Conservation (phyloP, 495 filamentous ascomycete genomes). For the Rhypophila decipiens region DNA sequence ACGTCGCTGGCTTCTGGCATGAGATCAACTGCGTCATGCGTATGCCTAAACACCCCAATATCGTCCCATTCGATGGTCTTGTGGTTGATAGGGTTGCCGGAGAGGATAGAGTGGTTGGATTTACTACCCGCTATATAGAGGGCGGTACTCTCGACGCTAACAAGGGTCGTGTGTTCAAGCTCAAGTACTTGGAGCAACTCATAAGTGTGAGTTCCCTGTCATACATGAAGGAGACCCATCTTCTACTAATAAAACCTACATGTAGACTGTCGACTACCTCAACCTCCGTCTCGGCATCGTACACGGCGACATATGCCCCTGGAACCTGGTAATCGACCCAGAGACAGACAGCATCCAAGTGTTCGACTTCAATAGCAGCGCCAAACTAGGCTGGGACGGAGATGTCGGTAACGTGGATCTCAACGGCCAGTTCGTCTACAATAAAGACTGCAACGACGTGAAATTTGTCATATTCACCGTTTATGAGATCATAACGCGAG, state of each 20-base stretch:
- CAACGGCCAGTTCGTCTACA: conserved; percentile 2
- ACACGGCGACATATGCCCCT: conserved; percentile 2
- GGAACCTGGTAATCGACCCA: conserved; percentile 10
- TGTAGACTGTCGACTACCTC: conserved; percentile 10
- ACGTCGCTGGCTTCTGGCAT: conserved; percentile 20
- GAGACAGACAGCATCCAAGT: conserved; percentile 3
- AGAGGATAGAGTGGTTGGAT: conserved; percentile 4
- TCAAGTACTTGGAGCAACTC: conserved; percentile 9
- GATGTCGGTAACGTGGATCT: conserved; percentile 6
- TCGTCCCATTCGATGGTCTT: conserved; percentile 29
- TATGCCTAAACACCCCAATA: conserved; percentile 30
- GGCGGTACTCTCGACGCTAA: conserved; percentile 6
- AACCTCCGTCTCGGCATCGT: conserved; percentile 8
- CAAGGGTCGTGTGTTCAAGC: conserved; percentile 4
- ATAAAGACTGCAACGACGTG: conserved; percentile 6
- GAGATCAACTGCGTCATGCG: conserved; percentile 27
- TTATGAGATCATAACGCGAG: conserved; percentile 10
- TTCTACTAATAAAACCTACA: neutral
- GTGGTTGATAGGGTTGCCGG: conserved; percentile 18
- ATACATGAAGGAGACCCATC: too few species aligned
- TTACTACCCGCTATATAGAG: conserved; percentile 9
- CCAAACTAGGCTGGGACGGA: conserved; percentile 3
- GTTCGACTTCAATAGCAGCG: conserved; percentile 8
- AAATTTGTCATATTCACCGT: conserved; percentile 6
- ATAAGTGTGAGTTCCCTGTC: neutral